Conservation (phyloP, 2,329 filamentous ascomycete genomes). For the Xylariales sp. region DNA sequence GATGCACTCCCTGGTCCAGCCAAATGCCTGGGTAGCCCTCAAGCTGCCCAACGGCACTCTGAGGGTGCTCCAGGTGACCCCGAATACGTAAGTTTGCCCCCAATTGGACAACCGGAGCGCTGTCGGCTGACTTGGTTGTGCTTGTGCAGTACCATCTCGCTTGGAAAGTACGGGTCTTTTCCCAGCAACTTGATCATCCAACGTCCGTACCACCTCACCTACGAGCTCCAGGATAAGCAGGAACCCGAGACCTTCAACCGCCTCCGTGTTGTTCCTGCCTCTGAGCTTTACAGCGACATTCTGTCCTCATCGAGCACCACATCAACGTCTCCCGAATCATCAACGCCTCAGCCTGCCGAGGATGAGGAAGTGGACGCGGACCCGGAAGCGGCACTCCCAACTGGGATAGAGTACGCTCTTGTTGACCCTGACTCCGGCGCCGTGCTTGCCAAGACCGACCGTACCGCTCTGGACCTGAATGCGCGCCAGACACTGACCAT, state of each 20-base stretch:
- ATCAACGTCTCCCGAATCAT: slow-evolving; percentile 23
- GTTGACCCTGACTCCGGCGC: slow-evolving; percentile 41
- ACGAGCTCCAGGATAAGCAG: slow-evolving; percentile 73
- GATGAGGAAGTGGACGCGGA: slow-evolving; percentile 24
- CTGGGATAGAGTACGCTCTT: slow-evolving; percentile 40
- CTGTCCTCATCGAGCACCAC: slow-evolving; percentile 43
- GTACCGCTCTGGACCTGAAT: slow-evolving; percentile 49
- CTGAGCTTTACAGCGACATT: slow-evolving; percentile 80
- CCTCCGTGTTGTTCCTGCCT: slow-evolving; percentile 72
- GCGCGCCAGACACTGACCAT: slow-evolving; percentile 73
- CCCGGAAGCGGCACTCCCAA: slow-evolving; percentile 42
- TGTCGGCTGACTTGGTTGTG: slow-evolving; percentile 7
- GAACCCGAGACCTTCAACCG: slow-evolving; percentile 61
- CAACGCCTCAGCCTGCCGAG: slow-evolving; percentile 32
- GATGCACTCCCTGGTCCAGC: slow-evolving; percentile 45
- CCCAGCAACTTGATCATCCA: slow-evolving; percentile 84
- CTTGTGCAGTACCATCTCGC: slow-evolving; percentile 66
- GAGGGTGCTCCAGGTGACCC: slow-evolving; percentile 52
- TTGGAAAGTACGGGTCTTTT: slow-evolving; percentile 92
- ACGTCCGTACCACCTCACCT: slow-evolving; percentile 89
- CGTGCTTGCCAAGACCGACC: slow-evolving; percentile 50
- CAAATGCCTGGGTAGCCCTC: slow-evolving; percentile 57
- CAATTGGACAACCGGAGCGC: background rate
- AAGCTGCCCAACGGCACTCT: slow-evolving; percentile 55
- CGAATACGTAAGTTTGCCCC: slow-evolving; percentile 50